Conservation (phyloP, 768 basidiomycete species). For the Psilocybe subaeruginosa region DNA sequence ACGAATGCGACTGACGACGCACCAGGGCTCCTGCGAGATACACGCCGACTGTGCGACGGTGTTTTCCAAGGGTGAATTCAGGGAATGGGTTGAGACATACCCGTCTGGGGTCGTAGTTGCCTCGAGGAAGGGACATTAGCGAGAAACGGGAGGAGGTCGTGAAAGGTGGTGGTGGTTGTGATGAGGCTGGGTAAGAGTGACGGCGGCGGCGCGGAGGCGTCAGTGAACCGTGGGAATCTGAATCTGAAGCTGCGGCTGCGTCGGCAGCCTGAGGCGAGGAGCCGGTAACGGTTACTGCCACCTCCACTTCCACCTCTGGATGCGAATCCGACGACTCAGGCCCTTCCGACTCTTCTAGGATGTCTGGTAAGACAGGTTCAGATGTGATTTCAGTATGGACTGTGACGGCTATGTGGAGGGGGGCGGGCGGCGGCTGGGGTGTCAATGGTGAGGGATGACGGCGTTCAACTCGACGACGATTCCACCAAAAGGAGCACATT, state of each 20-base stretch:
- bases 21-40: slow-evolving; percentile 93
- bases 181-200: slow-evolving; percentile 2
- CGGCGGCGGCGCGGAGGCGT: slow-evolving; percentile 18
- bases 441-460: too few relatives aligned
- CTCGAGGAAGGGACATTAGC: slow-evolving; percentile 65
- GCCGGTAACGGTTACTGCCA: too few relatives aligned
- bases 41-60: slow-evolving; percentile 83
- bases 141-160: neutral
- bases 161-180: slow-evolving; percentile 1
- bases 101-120: slow-evolving; percentile 83
- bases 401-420: slow-evolving; percentile 24
- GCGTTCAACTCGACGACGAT: neutral
- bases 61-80: slow-evolving; percentile 69
- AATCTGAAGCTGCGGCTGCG: neutral
- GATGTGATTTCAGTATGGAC: slow-evolving; percentile 28
- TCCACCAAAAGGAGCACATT: neutral
- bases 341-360: slow-evolving; percentile 20
- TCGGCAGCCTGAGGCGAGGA: neutral
- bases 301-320: too few relatives aligned
- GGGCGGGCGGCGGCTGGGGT: neutral
- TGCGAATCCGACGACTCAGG: too few relatives aligned
- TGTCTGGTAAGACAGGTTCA: neutral
- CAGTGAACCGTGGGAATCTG: slow-evolving; percentile 30
- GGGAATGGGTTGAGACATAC: slow-evolving; percentile 91
- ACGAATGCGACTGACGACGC: slow-evolving; percentile 38